Percentiles rank a stretch among this genome's conserved stretches.
phyloP scores from a whole-genome alignment of 2,329 filamentous ascomycete species.

The Chrysosporium queenslandicum region DNA sequence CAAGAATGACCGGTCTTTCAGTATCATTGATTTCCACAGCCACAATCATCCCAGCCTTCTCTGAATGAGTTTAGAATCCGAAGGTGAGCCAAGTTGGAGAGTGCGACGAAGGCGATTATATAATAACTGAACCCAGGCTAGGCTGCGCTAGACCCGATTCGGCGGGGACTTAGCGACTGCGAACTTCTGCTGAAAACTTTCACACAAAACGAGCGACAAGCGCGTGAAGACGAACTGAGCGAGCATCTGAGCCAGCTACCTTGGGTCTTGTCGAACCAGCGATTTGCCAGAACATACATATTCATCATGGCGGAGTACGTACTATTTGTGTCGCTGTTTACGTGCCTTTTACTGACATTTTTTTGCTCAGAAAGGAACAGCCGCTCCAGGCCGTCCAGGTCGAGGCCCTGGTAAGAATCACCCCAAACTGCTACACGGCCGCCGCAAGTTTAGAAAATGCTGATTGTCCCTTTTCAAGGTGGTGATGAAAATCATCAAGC shows the following conservation, averaged over 20 bases:
- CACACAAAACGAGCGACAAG: neutral
- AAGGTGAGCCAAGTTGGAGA: too few species aligned
- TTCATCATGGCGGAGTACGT: constrained; percentile 19
- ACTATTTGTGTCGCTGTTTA: constrained; percentile 10
- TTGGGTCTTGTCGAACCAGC: neutral
- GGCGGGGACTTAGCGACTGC: constrained; percentile 3
- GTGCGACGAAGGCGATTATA: neutral
- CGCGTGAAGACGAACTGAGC: neutral
- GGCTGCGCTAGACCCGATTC: neutral
- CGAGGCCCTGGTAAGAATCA: constrained; percentile 69
- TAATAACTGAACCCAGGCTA: neutral
- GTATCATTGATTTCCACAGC: too few species aligned
- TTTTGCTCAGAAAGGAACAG: constrained; percentile 47
- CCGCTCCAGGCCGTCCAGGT: constrained; percentile 83
- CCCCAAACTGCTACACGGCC: neutral
- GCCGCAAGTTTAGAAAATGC: constrained; percentile 1
- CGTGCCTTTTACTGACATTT: constrained; percentile 18
- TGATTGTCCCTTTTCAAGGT: constrained; percentile 46
- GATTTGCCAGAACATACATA: neutral
- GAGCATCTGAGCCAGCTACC: neutral
- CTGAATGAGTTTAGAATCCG: too few species aligned
- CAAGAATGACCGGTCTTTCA: too few species aligned
- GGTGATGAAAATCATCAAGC: constrained; percentile 97
- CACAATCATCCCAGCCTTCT: too few species aligned
- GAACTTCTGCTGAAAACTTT: constrained; percentile 1